Conservation (phyloP, 176 grass and related monocot species). For the Cenchrus purpureus region DNA sequence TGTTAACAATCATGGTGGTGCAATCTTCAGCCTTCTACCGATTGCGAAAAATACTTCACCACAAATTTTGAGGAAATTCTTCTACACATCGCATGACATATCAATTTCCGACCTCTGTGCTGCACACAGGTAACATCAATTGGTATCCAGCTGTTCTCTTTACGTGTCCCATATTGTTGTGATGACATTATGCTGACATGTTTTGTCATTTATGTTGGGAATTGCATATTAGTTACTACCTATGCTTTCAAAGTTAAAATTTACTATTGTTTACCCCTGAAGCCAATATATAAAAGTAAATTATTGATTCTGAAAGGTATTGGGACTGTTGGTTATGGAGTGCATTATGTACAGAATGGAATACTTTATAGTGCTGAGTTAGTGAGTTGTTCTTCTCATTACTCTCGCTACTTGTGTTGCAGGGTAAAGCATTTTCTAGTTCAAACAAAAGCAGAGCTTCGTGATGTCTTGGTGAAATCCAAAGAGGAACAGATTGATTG, state of each 20-base stretch:
- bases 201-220: background rate
- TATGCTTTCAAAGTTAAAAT: constrained; percentile 23
- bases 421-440: constrained; percentile 87
- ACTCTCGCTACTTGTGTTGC: constrained; percentile 41
- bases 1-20: constrained; percentile 96
- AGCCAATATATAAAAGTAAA: background rate
- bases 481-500: constrained; percentile 60
- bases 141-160: constrained; percentile 21
- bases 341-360: constrained; percentile 14
- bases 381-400: constrained; percentile 2
- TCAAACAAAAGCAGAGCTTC: constrained; percentile 82
- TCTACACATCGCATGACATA: constrained; percentile 86
- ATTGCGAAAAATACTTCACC: constrained; percentile 61
- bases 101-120: constrained; percentile 82
- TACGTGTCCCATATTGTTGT: constrained; percentile 13
- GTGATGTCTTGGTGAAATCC: constrained; percentile 68
- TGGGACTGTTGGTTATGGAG: constrained; percentile 24
- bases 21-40: constrained; percentile 96
- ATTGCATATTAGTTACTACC: background rate
- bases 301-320: constrained; percentile 34
- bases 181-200: background rate
- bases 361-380: background rate
- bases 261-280: constrained; percentile 21
- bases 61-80: constrained; percentile 83
- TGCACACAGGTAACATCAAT: constrained; percentile 76